phyloP scores from a whole-genome alignment of 1,139 yeast genomes.

The Yamadazyma oceani region DNA sequence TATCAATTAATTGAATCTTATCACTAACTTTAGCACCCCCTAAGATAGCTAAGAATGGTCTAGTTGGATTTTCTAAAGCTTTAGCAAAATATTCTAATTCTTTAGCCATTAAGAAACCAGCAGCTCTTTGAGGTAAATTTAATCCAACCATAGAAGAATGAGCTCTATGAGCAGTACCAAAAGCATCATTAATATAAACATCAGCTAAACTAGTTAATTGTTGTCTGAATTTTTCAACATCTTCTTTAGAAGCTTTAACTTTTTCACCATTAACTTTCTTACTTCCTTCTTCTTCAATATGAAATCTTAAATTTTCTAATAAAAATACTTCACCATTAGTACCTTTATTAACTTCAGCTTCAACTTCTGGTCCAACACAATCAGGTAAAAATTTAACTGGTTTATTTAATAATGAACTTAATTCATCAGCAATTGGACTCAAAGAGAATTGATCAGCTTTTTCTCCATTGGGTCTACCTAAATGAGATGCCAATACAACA shows the following conservation, averaged over 20 bases:
- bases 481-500: constrained; percentile 87
- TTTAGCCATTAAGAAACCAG: constrained; percentile 96
- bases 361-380: constrained; percentile 87
- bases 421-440: constrained; percentile 88
- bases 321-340: constrained; percentile 72
- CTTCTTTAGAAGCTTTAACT: constrained; percentile 83
- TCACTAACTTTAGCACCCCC: constrained; percentile 99
- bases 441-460: constrained; percentile 78
- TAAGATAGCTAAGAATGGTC: constrained; percentile 95
- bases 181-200: constrained; percentile 95
- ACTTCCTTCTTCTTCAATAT: constrained; percentile 89
- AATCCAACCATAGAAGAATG: constrained; percentile 98
- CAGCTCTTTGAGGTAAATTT: constrained; percentile 89
- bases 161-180: constrained; percentile 99
- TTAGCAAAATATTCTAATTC: constrained; percentile 95
- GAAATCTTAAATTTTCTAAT: constrained; percentile 95
- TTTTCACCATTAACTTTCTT: constrained; percentile 83
- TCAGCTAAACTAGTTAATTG: constrained; percentile 89
- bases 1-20: constrained; percentile 96
- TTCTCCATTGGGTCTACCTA: constrained; percentile 98
- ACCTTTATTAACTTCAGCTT: constrained; percentile 69
- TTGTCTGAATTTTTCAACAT: constrained; percentile 80
- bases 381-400: constrained; percentile 79
- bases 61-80: constrained; percentile 93
- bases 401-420: constrained; percentile 64